Evolutionary conservation across 176 grass and related monocot species (phyloP), one percentile per base, ranked within the genome.

Genomic region (Aegilops sharonensis): DNA sequence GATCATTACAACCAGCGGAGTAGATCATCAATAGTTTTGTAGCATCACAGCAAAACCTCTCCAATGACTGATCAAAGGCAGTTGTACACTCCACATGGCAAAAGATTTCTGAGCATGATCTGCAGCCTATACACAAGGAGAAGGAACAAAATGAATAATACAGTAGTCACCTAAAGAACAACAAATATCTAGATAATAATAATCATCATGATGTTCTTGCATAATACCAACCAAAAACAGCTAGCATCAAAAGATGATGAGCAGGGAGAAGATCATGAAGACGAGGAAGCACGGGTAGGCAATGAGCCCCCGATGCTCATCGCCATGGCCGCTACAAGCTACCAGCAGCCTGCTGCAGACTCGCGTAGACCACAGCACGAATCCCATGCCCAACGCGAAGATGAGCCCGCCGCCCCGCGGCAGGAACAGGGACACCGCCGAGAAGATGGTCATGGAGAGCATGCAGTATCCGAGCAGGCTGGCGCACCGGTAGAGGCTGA

Each of bases 391-490:
- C 14, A 93, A 72, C 47, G 72, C 85, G 70, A 95, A 95, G 47
- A 98, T 98, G 77, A 92, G 68, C 3, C 91, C 66, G 3, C 93
- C 89, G 17, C 93, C 95, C 30, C 80, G 86, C 21, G 93, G 93
- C 76, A 98, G 83, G 82, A 98, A 93, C 23, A 98, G 86, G 7
- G 95, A 93, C 3, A 92, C 35, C 8, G 95, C 91, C 1, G 95
- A 98, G 89, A 98, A 95, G 56, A 98, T 92, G 80, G 87, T 93
- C 93, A 98, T 98, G 47, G 95, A 93, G 35, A 98, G 80, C 93
- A 98, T 95, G 72, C 91, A 95, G 84, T 98, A 98, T 34, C 95
- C 95, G 24, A 98, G 87, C 42, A 95, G 77, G 77, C 95, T 98
- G 79, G 89, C 77, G 64, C 95, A 98, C 54, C 84, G 68, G 68